Evolutionary conservation across 768 basidiomycete genomes (phyloP).

Genomic region (Trametes elegans): DNA sequence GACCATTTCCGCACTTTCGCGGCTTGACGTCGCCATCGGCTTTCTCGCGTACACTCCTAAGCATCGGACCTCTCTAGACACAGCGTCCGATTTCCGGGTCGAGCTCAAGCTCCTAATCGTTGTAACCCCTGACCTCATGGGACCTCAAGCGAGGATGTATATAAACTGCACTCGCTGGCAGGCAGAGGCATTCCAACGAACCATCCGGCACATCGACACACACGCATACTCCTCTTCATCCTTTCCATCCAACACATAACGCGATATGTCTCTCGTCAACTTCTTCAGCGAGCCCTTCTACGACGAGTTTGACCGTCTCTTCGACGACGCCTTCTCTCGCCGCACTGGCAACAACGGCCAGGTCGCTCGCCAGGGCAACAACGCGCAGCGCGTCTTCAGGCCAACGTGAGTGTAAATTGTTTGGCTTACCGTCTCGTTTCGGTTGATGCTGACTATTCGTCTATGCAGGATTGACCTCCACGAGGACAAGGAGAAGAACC

Average conservation of each 20-base stretch:
- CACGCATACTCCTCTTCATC: background rate
- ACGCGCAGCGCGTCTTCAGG: conserved; percentile 7
- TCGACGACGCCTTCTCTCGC: conserved; percentile 38
- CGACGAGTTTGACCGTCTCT: conserved; percentile 42
- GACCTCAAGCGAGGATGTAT: background rate
- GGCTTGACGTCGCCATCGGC: background rate
- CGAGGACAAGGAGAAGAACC: conserved; percentile 40
- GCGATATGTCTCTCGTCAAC: conserved; percentile 36
- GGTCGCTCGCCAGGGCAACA: conserved; percentile 2
- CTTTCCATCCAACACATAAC: too few relatives aligned
- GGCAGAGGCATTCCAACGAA: background rate
- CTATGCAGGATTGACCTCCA: conserved; percentile 43
- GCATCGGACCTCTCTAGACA: background rate
- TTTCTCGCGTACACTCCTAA: background rate
- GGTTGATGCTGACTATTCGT: background rate
- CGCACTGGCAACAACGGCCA: conserved; percentile 18
- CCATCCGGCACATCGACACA: background rate
- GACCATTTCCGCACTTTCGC: background rate
- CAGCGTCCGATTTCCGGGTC: background rate
- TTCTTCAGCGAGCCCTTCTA: conserved; percentile 42
- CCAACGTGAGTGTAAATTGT: conserved; percentile 17
- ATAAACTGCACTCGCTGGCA: background rate
- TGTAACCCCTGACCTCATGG: conserved; percentile 14
- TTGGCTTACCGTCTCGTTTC: too few relatives aligned
- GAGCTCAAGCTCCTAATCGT: background rate